Conservation (phyloP, 495 filamentous ascomycete genomes). For the Hyaloscypha finlandica region DNA sequence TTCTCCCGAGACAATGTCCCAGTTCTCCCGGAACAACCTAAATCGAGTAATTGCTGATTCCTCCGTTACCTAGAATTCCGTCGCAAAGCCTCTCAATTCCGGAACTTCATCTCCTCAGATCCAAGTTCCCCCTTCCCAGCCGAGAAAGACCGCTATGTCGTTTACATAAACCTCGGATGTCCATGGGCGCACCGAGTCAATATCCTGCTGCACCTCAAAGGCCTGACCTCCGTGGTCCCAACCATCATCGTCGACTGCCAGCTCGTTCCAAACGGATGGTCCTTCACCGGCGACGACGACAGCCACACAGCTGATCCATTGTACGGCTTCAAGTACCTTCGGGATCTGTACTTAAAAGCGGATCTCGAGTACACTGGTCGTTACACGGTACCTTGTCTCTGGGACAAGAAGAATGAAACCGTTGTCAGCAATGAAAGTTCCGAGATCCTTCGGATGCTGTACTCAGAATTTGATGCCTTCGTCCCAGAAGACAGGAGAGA, state of each 20-base stretch:
- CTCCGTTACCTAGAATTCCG: constrained; percentile 61
- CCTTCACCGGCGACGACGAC: constrained; percentile 40
- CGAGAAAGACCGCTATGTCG: constrained; percentile 71
- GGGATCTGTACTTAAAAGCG: constrained; percentile 68
- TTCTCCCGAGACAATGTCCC: too few relatives aligned
- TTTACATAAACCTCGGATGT: constrained; percentile 61
- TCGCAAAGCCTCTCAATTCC: constrained; percentile 67
- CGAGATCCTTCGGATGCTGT: constrained; percentile 76
- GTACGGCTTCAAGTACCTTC: constrained; percentile 55
- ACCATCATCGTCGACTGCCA: constrained; percentile 33
- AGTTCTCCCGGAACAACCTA: too few relatives aligned
- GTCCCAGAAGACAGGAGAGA: constrained; percentile 60
- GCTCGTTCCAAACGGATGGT: constrained; percentile 36
- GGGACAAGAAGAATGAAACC: constrained; percentile 63
- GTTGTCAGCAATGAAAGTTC: constrained; percentile 47
- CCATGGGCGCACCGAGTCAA: constrained; percentile 62
- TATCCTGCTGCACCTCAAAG: constrained; percentile 53
- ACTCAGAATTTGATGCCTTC: constrained; percentile 71
- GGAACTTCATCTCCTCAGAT: constrained; percentile 54
- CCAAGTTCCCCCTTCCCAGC: constrained; percentile 65
- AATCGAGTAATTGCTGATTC: too few relatives aligned
- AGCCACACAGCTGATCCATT: constrained; percentile 56
- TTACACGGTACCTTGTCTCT: constrained; percentile 78
- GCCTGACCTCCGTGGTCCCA: constrained; percentile 53
- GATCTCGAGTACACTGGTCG: constrained; percentile 67